phyloP scores from a whole-genome alignment of 768 basidiomycete genomes.

The Podaxis carcinomalis region DNA sequence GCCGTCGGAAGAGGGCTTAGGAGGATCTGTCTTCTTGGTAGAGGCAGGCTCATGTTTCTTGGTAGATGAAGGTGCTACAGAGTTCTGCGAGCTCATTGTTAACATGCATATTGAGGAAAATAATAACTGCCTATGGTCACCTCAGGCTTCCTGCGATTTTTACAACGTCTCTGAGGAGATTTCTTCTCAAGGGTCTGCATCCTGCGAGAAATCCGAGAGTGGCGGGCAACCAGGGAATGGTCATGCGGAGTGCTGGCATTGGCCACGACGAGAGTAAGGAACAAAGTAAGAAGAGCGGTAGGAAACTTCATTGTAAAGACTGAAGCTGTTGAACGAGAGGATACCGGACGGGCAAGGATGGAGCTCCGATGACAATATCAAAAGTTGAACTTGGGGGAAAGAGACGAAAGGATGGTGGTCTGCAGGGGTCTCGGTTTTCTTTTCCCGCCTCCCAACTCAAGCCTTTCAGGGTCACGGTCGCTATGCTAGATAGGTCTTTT shows the following conservation, averaged over 20 bases:
- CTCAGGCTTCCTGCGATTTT: conserved; percentile 15
- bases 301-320: conserved; percentile 39
- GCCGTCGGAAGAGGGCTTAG: not conserved
- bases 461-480: conserved; percentile 5
- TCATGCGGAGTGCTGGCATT: conserved; percentile 30
- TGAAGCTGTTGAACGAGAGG: conserved; percentile 13
- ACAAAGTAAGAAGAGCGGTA: conserved; percentile 30
- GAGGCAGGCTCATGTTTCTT: conserved; percentile 8
- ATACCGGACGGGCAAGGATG: conserved; percentile 7
- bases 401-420: conserved; percentile 5
- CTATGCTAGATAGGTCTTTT: not conserved
- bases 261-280: conserved; percentile 30
- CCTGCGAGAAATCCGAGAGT: conserved; percentile 18
- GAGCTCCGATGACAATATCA: not conserved
- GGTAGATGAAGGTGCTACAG: not conserved
- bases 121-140: not conserved
- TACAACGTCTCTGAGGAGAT: conserved; percentile 21
- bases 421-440: not conserved
- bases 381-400: conserved; percentile 5
- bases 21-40: conserved; percentile 9
- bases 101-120: not conserved
- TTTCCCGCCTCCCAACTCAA: not conserved
- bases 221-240: conserved; percentile 27
- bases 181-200: conserved; percentile 8
- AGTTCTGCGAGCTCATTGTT: not conserved